phyloP scores from a whole-genome alignment of 169 alveolate species.

The Theileria parva region DNA sequence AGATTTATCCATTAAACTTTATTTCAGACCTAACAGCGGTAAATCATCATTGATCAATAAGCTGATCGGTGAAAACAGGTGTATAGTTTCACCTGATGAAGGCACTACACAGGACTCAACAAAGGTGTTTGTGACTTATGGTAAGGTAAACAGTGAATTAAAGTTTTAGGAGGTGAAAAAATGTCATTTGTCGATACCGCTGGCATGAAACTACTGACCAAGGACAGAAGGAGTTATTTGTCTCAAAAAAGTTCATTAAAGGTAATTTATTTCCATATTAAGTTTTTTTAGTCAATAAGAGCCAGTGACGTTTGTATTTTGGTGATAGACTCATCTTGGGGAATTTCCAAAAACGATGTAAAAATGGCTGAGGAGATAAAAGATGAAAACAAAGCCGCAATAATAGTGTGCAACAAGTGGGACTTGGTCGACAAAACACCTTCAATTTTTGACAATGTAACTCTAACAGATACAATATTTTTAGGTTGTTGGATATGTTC shows the following conservation, averaged over 20 bases:
- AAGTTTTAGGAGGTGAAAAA: slow-evolving; percentile 8
- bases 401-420: slow-evolving; percentile 80
- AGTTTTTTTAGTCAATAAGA: slow-evolving; percentile 61
- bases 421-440: slow-evolving; percentile 75
- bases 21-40: slow-evolving; percentile 73
- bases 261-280: slow-evolving; percentile 13
- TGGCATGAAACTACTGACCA: slow-evolving; percentile 48
- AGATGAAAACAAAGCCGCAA: slow-evolving; percentile 69
- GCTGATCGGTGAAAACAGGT: slow-evolving; percentile 66
- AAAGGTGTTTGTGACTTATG: slow-evolving; percentile 62
- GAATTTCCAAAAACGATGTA: slow-evolving; percentile 73
- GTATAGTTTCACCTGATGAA: slow-evolving; percentile 76
- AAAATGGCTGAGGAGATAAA: slow-evolving; percentile 72
- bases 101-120: slow-evolving; percentile 79
- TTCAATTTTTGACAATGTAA: slow-evolving; percentile 66
- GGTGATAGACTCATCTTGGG: slow-evolving; percentile 76
- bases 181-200: slow-evolving; percentile 52
- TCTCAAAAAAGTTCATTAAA: slow-evolving; percentile 46
- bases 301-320: slow-evolving; percentile 74
- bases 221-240: slow-evolving; percentile 56
- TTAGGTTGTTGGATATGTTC: slow-evolving; percentile 64
- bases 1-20: slow-evolving; percentile 22
- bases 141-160: slow-evolving; percentile 13
- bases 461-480: background rate
- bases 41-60: slow-evolving; percentile 71